Evolutionary conservation across 2,329 filamentous ascomycete species (phyloP).

Genomic region (Venturiaceae sp.): DNA sequence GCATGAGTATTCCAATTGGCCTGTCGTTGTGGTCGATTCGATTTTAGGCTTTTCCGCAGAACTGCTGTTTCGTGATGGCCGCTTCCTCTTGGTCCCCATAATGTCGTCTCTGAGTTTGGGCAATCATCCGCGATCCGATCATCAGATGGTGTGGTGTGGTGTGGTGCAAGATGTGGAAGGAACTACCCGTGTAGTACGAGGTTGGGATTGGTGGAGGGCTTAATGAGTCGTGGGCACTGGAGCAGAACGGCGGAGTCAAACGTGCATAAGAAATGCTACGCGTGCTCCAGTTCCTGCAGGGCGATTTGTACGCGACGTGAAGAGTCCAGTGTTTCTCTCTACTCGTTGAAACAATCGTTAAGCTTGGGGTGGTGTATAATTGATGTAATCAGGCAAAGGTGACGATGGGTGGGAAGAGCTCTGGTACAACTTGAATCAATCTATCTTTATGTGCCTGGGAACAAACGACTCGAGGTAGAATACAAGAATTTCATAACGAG

Average conservation of each 20-base stretch:
- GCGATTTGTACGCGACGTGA: neutral
- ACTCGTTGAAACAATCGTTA: neutral
- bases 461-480: too few species aligned
- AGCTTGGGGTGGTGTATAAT: neutral
- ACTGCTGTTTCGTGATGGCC: neutral
- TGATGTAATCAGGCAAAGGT: too few species aligned
- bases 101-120: neutral
- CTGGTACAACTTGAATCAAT: too few species aligned
- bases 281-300: neutral
- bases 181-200: neutral
- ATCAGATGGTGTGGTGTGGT: neutral
- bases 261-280: neutral
- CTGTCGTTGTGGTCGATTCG: conserved; percentile 14
- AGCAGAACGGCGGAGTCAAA: neutral
- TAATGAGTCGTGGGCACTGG: neutral
- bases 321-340: neutral
- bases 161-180: neutral
- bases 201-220: neutral
- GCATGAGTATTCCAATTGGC: neutral
- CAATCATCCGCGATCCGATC: neutral
- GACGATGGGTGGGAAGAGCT: too few species aligned
- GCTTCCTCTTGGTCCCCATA: conserved; percentile 8
- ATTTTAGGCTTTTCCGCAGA: neutral
- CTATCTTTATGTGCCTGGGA: too few species aligned
- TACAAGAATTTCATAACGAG: too few species aligned